Evolutionary conservation across 805 yeast genomes (phyloP), one percentile per base, ranked within the genome.

Genomic region (Wickerhamomyces mucosus): DNA sequence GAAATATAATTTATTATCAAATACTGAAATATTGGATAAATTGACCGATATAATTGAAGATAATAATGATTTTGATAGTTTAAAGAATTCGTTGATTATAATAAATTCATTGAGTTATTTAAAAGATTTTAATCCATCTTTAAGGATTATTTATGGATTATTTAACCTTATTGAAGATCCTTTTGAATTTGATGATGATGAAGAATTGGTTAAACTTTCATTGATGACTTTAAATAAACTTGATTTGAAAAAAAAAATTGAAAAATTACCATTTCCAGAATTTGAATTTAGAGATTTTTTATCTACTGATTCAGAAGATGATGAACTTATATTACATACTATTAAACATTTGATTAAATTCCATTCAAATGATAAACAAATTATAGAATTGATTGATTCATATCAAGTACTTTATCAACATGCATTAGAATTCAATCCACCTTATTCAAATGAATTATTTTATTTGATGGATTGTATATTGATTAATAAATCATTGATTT

Each of bases 1-100:
- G 37, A 45, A 45, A 30, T 17, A 16, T 14, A 30, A 23, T 11
- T 16, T 14, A 13, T 23, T 23, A 16, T 5, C 15, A 9, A 13
- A 15, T 5, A 13, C 7, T 13, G 16, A 15, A 23, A 10, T 6
- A 9, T 6, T 6, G 11, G 24, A 12, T 21, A 7, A 12, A 12
- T 6, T 6, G 6, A 12, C 24, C 7, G 12, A 21, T 6, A 23
- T 23, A 9, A 13, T 6, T n/a, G 26, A 13, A 23, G 11, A 13
- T 16, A 13, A 16, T 21, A 6, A 6, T 12, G 24, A 21, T 35
- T 4, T 4, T 35, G 21, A n/a, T 20, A 14, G 29, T 29, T 6
- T 12, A 17, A 7, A 17, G 32, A 13, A 10, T 31, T 6, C 21
- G 19, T 8, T 26, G 29, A 7, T 13, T 32, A 4, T 23, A 29